Base-by-base conservation (phyloP, 2,329 filamentous ascomycete genomes). In the Claviceps spartinae region DNA sequence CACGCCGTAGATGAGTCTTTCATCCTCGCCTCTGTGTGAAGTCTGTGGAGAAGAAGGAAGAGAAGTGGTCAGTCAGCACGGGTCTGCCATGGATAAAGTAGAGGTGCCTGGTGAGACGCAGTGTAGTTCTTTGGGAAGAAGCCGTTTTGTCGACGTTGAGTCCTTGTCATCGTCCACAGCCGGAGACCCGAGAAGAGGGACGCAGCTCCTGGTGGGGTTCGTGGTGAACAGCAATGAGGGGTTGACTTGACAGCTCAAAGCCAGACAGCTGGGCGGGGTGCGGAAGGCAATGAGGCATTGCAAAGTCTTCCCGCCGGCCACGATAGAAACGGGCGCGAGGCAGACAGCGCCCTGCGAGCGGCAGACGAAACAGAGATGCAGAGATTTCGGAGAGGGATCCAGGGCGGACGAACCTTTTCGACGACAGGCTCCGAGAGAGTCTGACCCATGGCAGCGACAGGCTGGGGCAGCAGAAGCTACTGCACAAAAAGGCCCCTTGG, bases 391-490 rank as follows among this genome's bases (percentile, higher is more conserved):
- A 20, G 47, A 42, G 38, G 20, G 30, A 20, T 11, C 30, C 30
- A 34, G 42, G 24, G 49, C 50, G 40, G 54, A 64, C 65, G 59
- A 59, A 98, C 93, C 90, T 98, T 98, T 69, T 97, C 93, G 70
- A 95, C 86, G 66, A 98, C 90, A 65, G 93, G 93, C 78, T 98
- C 93, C 65, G 91, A 97, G 67, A 98, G 84, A 72, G 93, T 98
- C 79, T 98, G 93, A 81, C 93, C 93, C 93, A 98, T 98, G 73
- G 58, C 59, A 65, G 51, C 60, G 54, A 54, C 60, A 59, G 59
- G 30, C 30, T 55, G 58, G 56, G 60, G 57, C 50, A 60, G 58
- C 58, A 55, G 43, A 34, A 57, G 60, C 60, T 61, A 58, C 52
- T 58, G 57, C 57, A 56, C 30, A 11, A 58, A 58, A 52, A 51